Evolutionary conservation across 108 stramenopile species (phyloP).

Genomic region (Chaetoceros muelleri): DNA sequence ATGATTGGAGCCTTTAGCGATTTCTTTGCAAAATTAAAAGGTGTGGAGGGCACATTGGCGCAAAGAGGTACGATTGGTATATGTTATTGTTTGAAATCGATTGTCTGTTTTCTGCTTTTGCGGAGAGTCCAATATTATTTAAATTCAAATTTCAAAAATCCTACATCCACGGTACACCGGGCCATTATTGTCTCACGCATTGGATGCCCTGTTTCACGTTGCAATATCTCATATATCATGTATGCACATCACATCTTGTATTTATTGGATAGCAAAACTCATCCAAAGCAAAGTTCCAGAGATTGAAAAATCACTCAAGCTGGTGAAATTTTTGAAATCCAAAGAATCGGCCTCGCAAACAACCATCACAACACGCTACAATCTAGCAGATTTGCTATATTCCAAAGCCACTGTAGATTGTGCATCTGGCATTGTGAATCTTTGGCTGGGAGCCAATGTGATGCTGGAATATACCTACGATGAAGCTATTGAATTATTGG

Average conservation of each 20-base stretch:
- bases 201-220: no score
- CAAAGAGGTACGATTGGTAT: constrained; percentile 42
- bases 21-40: constrained; percentile 77
- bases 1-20: constrained; percentile 85
- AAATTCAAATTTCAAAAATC: neutral
- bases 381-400: constrained; percentile 91
- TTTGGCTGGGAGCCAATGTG: constrained; percentile 98
- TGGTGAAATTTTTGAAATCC: constrained; percentile 65
- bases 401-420: constrained; percentile 87
- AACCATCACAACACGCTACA: constrained; percentile 75
- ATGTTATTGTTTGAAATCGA: neutral
- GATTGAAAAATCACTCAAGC: constrained; percentile 72
- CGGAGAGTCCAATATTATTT: neutral
- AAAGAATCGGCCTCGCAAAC: constrained; percentile 43
- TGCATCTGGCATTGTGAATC: constrained; percentile 78
- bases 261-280: constrained; percentile 20
- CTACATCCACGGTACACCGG: neutral
- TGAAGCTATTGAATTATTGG: constrained; percentile 84
- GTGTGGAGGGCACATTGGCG: constrained; percentile 55
- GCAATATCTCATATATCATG: no score
- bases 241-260: no score
- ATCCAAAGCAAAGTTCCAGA: constrained; percentile 68
- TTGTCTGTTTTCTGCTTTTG: neutral
- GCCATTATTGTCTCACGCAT: no score
- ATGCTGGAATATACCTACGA: constrained; percentile 98